Percentiles rank a stretch among this genome's conserved stretches.
phyloP scores from a whole-genome alignment of 1,284 basidiomycete genomes.

The Microbotryomycetes sp. region DNA sequence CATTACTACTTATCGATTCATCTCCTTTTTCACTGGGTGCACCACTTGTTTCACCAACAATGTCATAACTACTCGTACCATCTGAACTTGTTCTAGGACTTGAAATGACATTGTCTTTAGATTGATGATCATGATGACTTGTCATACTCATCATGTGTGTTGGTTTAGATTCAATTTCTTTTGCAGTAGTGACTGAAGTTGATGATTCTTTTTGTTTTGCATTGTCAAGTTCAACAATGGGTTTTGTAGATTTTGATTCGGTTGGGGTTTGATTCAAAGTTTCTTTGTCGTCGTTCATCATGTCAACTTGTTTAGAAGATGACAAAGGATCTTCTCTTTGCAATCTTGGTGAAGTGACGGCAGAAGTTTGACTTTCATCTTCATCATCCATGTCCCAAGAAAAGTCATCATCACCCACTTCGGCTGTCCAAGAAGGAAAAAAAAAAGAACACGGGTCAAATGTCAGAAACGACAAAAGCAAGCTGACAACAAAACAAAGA shows the following conservation, averaged over 20 bases:
- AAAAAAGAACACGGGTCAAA: neutral
- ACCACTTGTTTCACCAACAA: conserved; percentile 31
- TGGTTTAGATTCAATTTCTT: conserved; percentile 3
- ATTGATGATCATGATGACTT: no score
- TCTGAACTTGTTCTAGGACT: conserved; percentile 24
- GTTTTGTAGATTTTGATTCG: conserved; percentile 2
- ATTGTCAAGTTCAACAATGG: no score
- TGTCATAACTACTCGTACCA: conserved; percentile 32
- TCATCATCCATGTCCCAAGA: conserved; percentile 39
- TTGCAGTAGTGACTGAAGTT: neutral
- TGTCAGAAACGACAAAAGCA: neutral
- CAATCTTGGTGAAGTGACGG: no score
- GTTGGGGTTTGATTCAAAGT: conserved; percentile 1
- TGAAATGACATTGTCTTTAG: no score
- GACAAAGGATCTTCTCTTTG: no score
- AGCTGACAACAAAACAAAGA: conserved; percentile 3
- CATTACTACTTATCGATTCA: conserved; percentile 3
- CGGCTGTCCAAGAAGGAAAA: conserved; percentile 6
- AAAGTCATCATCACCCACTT: conserved; percentile 35
- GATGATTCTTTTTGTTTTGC: neutral
- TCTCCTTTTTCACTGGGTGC: conserved; percentile 17
- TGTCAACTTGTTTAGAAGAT: no score
- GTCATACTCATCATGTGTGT: neutral
- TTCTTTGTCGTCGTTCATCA: no score
- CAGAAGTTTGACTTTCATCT: conserved; percentile 19